Evolutionary conservation across 1,284 basidiomycete genomes (phyloP), one percentile per base, ranked within the genome.

Genomic region (Schizophyllum amplum): DNA sequence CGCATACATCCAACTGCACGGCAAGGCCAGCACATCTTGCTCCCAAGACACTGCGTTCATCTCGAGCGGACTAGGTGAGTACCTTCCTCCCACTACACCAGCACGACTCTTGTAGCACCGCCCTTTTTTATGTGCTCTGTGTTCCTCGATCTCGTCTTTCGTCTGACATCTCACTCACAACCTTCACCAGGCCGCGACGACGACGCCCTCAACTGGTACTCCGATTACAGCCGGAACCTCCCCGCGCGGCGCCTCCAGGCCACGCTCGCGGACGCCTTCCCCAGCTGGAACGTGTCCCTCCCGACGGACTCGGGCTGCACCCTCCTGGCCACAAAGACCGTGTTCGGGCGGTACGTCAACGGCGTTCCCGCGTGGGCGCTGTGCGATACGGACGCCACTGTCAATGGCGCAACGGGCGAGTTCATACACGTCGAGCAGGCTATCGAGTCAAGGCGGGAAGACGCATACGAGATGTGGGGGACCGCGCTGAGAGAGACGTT

Each of bases 391-490:
- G 63, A 59, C 5, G 65, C 75, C 2, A 64, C 55, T 5, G 64
- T 67, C 4, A 53, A 48, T 6, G 42, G 50, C 0, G 71, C 68
- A 9, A 67, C 63, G 0, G 77, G 76, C 0, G 59, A 68, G 46
- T 79, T 77, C 60, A 60, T 78, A 6, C 75, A 77, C 61, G 67
- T 72, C 9, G 77, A 79, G 58, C 76, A 79, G 60, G 67, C 68
- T 5, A 56, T 58, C 4, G 56, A 54, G 2, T 57, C 69, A 4
- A 66, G 71, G 20, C 55, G 53, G 5, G 53, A 53, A 22, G 57
- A 53, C 0, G 55, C 64, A 21, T 72, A 72, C 60, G 63, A 57
- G 1, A 64, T 59, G 5, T 78, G 76, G 75, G 62, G 64, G 11
- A 52, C 59, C 6, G 73, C 72, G 1, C 54, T 77, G 27, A 60